Evolutionary conservation across 257 asterid species (phyloP), one percentile per base, ranked within the genome.

Genomic region (Anisodus tanguticus): DNA sequence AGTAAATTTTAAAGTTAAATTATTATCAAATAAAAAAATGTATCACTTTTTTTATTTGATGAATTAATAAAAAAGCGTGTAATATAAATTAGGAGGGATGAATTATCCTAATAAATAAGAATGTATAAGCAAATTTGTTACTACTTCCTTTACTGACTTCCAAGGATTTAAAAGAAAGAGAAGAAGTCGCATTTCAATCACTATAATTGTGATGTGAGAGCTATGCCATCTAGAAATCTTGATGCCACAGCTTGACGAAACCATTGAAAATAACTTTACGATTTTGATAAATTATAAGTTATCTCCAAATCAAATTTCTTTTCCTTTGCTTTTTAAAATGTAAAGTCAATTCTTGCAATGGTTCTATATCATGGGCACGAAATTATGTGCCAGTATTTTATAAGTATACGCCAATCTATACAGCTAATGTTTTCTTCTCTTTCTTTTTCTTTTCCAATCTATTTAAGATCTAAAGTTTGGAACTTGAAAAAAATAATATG

Each of bases 341-440:
- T 49, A 76, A 43, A 43, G 79, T 77, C 63, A 26, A 77, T 53
- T 77, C 45, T 31, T 74, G 19, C 41, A 31, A 22, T 49, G 6
- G 62, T 77, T 76, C 8, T 51, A 13, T 26, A 53, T 53, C 60
- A 53, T 53, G 49, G 64, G 19, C 63, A 13, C 31, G 13, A 77
- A 69, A 51, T 53, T 53, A 76, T 26, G 12, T 53, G 15, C 45
- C 81, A 22, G 81, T 51, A 76, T 49, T 74, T 74, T 74, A 26
- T 22, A 31, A 31, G 35, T 31, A 11, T 74, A n/a, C 17, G 35
- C 79, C 79, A 45, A 71, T 45, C 37, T 19, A 47, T 10, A 22
- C 81, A 74, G 81, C 43, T 22, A 49, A 7, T 11, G 60, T 72
- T 72, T 31, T 58, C 10, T 59, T 59, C 5, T 3, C 19, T 8